phyloP scores from a whole-genome alignment of 441 rosid species.

The Dalechampia spathulata region DNA sequence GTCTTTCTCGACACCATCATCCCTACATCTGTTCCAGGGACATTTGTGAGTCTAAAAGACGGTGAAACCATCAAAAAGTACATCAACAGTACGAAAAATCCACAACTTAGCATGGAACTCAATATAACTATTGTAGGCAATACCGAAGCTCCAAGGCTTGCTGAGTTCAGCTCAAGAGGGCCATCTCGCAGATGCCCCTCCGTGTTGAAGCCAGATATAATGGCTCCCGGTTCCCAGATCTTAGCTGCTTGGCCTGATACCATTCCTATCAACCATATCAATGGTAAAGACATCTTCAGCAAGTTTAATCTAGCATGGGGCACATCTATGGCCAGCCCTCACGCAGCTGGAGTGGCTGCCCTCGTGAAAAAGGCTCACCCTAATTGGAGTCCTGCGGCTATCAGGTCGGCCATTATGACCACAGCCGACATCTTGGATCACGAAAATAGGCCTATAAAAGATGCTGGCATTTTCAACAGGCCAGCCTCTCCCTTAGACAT shows the following conservation, averaged over 20 bases:
- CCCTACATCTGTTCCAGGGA: slow-evolving; percentile 47
- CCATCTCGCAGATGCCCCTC: slow-evolving; percentile 55
- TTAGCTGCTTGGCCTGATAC: slow-evolving; percentile 77
- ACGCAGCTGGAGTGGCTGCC: slow-evolving; percentile 74
- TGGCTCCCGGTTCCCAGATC: slow-evolving; percentile 72
- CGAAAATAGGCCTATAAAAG: slow-evolving; percentile 39
- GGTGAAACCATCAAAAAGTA: slow-evolving; percentile 49
- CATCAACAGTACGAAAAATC: slow-evolving; percentile 27
- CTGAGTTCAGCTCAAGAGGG: slow-evolving; percentile 73
- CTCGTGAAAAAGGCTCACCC: slow-evolving; percentile 63
- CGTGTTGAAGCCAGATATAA: slow-evolving; percentile 76
- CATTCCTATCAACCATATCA: slow-evolving; percentile 32
- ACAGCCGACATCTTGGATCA: slow-evolving; percentile 61
- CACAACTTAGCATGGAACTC: slow-evolving; percentile 47
- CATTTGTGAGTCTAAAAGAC: slow-evolving; percentile 55
- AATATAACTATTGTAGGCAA: slow-evolving; percentile 44
- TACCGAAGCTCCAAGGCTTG: slow-evolving; percentile 53
- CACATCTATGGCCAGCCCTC: slow-evolving; percentile 90
- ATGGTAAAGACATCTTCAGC: slow-evolving; percentile 44
- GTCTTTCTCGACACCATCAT: slow-evolving; percentile 52
- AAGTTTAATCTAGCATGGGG: slow-evolving; percentile 70
- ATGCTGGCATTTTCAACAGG: slow-evolving; percentile 49
- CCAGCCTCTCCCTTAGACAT: slow-evolving; percentile 48
- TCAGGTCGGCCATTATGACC: slow-evolving; percentile 76
- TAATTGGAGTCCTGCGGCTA: slow-evolving; percentile 68